A percentile compares a stretch with the other conserved stretches of the same genome.
phyloP scores from a whole-genome alignment of 768 basidiomycete genomes.

The Kockovaella imperatae region DNA sequence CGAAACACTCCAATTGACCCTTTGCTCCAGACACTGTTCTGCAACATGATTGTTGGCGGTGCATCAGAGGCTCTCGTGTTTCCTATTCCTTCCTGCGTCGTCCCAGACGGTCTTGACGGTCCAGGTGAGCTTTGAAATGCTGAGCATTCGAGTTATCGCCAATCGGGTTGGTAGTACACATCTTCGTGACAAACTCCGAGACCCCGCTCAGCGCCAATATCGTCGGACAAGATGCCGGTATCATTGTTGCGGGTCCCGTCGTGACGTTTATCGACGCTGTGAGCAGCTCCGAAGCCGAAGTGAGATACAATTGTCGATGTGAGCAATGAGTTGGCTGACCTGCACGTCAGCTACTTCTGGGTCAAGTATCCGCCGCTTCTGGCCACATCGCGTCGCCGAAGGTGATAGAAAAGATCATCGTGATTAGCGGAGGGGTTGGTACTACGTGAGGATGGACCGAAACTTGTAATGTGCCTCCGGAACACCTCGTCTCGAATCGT shows the following conservation, averaged over 20 bases:
- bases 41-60: constrained; percentile 28
- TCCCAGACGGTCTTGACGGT: constrained; percentile 22
- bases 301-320: constrained; percentile 4
- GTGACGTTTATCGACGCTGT: constrained; percentile 11
- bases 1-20: neutral
- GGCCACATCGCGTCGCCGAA: too few relatives aligned
- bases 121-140: constrained; percentile 8
- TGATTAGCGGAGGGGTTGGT: too few relatives aligned
- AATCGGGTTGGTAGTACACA: constrained; percentile 6
- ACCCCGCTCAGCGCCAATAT: constrained; percentile 17
- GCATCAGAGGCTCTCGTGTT: constrained; percentile 13
- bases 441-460: too few relatives aligned
- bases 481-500: too few relatives aligned
- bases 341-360: too few relatives aligned
- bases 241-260: constrained; percentile 17
- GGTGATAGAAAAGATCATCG: too few relatives aligned
- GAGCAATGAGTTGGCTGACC: too few relatives aligned
- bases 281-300: constrained; percentile 1
- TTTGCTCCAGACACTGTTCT: constrained; percentile 8
- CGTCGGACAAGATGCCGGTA: constrained; percentile 12
- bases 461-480: too few relatives aligned
- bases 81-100: constrained; percentile 15
- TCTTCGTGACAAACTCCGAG: constrained; percentile 13
- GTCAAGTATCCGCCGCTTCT: too few relatives aligned
- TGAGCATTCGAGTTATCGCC: neutral